Percentiles rank a stretch among this genome's conserved stretches.
Evolutionary conservation across 2,329 filamentous ascomycete genomes (phyloP).

Genomic region (Exserohilum turcica): DNA sequence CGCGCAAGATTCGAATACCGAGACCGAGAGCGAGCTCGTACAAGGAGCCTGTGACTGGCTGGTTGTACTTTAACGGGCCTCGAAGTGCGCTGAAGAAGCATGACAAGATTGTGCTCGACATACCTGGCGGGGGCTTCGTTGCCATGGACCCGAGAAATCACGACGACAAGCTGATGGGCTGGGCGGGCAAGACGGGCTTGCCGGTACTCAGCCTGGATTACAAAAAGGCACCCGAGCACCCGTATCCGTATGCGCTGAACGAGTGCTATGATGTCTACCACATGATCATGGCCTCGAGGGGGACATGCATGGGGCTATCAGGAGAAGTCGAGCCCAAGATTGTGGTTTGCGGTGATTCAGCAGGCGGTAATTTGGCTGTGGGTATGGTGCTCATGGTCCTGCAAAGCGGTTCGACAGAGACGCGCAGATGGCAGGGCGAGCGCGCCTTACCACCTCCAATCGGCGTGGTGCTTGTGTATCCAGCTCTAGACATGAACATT

Average conservation of each 20-base stretch:
- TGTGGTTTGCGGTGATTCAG: conserved; percentile 78
- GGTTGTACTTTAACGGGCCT: conserved; percentile 94
- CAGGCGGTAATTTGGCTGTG: conserved; percentile 79
- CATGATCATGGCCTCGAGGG: conserved; percentile 71
- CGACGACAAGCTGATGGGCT: conserved; percentile 90
- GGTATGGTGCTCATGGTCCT: conserved; percentile 87
- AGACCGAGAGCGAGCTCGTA: conserved; percentile 81
- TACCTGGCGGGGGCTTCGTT: conserved; percentile 93
- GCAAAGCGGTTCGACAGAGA: conserved; percentile 68
- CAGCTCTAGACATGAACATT: conserved; percentile 93
- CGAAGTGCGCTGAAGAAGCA: conserved; percentile 76
- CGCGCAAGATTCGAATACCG: conserved; percentile 81
- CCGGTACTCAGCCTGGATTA: conserved; percentile 93
- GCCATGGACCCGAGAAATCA: conserved; percentile 95
- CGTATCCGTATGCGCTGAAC: conserved; percentile 83
- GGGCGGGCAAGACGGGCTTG: conserved; percentile 87
- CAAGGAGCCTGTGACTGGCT: conserved; percentile 78
- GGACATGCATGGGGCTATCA: conserved; percentile 75
- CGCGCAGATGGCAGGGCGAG: conserved; percentile 61
- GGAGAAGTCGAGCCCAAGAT: conserved; percentile 69
- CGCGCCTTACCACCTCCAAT: conserved; percentile 73
- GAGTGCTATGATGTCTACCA: conserved; percentile 88
- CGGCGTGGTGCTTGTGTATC: conserved; percentile 85
- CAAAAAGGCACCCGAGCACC: conserved; percentile 80
- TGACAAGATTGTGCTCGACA: conserved; percentile 79